phyloP scores from a whole-genome alignment of 2,329 filamentous ascomycete genomes.

The Aspergillus sp. region DNA sequence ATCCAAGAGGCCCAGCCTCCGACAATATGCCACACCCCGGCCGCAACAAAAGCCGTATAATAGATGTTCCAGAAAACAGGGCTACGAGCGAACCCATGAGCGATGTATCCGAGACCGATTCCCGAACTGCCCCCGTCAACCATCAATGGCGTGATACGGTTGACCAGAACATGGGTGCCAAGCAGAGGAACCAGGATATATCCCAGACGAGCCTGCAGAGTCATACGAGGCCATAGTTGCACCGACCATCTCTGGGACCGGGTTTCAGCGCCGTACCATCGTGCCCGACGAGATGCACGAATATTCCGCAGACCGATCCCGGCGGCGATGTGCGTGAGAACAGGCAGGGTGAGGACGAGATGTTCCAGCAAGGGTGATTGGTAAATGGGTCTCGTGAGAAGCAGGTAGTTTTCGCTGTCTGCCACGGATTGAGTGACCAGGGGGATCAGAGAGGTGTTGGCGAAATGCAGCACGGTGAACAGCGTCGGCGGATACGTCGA shows the following conservation, averaged over 20 bases:
- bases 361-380: slow-evolving; percentile 76
- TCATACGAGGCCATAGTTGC: slow-evolving; percentile 61
- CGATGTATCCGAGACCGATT: slow-evolving; percentile 72
- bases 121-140: slow-evolving; percentile 81
- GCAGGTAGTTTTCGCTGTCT: slow-evolving; percentile 72
- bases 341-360: slow-evolving; percentile 65
- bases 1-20: slow-evolving; percentile 84
- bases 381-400: slow-evolving; percentile 87
- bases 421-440: slow-evolving; percentile 64
- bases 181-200: slow-evolving; percentile 61
- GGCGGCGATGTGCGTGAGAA: slow-evolving; percentile 66
- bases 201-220: slow-evolving; percentile 62
- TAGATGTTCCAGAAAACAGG: slow-evolving; percentile 58
- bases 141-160: slow-evolving; percentile 64
- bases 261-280: slow-evolving; percentile 65
- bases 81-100: slow-evolving; percentile 72
- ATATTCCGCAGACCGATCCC: slow-evolving; percentile 70
- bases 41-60: slow-evolving; percentile 59
- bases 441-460: slow-evolving; percentile 75
- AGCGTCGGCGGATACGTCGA: slow-evolving; percentile 76
- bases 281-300: slow-evolving; percentile 61
- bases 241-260: slow-evolving; percentile 39
- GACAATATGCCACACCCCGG: slow-evolving; percentile 67
- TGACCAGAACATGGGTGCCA: slow-evolving; percentile 63
- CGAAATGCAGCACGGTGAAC: slow-evolving; percentile 68